These are phyloP conservation scores for Tylopilus rubrobrunneus DNA, from an alignment of 768 basidiomycete species.

Conservation along the genomic window DNA sequence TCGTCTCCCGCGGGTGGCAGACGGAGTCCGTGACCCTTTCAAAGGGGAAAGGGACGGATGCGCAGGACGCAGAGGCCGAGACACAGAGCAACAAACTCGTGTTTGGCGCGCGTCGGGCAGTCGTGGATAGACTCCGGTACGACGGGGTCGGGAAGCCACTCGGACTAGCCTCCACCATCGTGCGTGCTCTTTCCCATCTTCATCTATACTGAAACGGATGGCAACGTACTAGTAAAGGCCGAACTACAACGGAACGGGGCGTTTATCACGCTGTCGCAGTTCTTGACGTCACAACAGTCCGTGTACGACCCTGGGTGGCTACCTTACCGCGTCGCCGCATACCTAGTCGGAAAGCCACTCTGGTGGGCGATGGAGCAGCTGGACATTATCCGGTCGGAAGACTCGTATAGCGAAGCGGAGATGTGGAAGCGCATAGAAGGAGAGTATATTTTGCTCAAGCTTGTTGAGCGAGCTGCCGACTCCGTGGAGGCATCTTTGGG, in stretches of 20 bases:
- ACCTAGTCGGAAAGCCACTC: slow-evolving; percentile 70
- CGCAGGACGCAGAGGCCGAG: slow-evolving; percentile 7
- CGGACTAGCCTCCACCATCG: slow-evolving; percentile 66
- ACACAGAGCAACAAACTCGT: slow-evolving; percentile 49
- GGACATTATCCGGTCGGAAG: slow-evolving; percentile 64
- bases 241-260: slow-evolving; percentile 50
- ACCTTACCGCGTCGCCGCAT: slow-evolving; percentile 64
- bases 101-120: slow-evolving; percentile 48
- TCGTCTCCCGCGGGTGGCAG: slow-evolving; percentile 60
- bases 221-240: slow-evolving; percentile 55
- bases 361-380: slow-evolving; percentile 86
- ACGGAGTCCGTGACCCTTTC: slow-evolving; percentile 11
- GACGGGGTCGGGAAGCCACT: slow-evolving; percentile 75
- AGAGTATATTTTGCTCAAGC: slow-evolving; percentile 63
- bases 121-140: slow-evolving; percentile 59
- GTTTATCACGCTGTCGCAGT: slow-evolving; percentile 50
- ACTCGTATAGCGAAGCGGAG: slow-evolving; percentile 41
- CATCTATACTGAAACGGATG: slow-evolving; percentile 18
- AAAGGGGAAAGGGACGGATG: slow-evolving; percentile 10
- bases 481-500: slow-evolving; percentile 42
- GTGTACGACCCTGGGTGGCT: slow-evolving; percentile 70
- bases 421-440: slow-evolving; percentile 62
- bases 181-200: slow-evolving; percentile 39
- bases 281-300: slow-evolving; percentile 52
- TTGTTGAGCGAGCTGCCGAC: slow-evolving; percentile 66